Conservation (phyloP, 1,284 basidiomycete species). For the Malassezia globosa region DNA sequence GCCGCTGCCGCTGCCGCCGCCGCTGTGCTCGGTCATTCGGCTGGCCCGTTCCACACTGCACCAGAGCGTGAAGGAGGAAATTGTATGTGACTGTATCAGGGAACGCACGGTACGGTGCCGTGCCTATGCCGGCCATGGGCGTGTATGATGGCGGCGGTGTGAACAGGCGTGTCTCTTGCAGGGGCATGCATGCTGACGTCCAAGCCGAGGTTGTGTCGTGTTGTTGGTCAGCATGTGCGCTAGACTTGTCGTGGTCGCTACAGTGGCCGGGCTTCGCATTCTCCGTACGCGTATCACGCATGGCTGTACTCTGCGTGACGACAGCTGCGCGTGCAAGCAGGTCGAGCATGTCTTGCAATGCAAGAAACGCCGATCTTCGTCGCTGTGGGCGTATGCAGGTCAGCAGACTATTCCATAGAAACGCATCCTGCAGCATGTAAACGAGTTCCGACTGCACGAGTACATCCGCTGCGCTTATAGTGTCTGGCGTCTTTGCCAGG, state of each 20-base stretch:
- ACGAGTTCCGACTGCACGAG: slow-evolving; percentile 8
- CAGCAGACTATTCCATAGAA: slow-evolving; percentile 11
- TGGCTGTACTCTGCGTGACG: too few relatives aligned
- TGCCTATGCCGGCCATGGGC: neutral
- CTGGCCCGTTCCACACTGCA: neutral
- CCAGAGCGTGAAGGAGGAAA: slow-evolving; percentile 11
- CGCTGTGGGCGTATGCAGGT: neutral
- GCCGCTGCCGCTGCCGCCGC: too few relatives aligned
- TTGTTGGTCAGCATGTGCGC: neutral
- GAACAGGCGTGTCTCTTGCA: neutral
- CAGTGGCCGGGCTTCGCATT: too few relatives aligned
- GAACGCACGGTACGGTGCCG: neutral
- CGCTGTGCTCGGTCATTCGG: too few relatives aligned
- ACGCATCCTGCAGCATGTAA: slow-evolving; percentile 8
- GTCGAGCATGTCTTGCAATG: slow-evolving; percentile 5
- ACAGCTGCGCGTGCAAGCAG: neutral
- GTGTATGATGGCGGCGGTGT: neutral
- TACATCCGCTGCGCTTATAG: neutral
- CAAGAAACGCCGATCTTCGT: neutral
- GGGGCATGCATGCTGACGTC: too few relatives aligned
- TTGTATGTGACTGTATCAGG: slow-evolving; percentile 15
- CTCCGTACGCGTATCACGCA: too few relatives aligned
- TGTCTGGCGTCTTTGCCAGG: too few relatives aligned
- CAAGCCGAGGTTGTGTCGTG: neutral
- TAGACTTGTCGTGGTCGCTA: too few relatives aligned